Evolutionary conservation across 2,329 filamentous ascomycete species (phyloP).

Genomic region (Keithomyces neogunnii): DNA sequence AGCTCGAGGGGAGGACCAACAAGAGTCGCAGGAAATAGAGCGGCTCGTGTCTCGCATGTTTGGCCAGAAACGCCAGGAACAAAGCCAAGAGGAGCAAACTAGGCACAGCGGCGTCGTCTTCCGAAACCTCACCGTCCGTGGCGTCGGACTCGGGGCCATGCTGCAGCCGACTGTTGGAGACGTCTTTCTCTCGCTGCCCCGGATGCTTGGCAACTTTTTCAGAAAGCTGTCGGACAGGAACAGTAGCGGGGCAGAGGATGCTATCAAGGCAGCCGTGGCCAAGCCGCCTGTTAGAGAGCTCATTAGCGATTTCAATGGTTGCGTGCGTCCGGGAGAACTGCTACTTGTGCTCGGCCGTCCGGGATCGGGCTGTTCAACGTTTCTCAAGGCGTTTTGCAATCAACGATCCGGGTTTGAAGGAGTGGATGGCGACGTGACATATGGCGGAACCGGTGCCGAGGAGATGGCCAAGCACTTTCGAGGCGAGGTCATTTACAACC

Average conservation of each 20-base stretch:
- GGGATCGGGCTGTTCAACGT: constrained; percentile 61
- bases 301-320: constrained; percentile 56
- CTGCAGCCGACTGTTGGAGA: constrained; percentile 51
- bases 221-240: constrained; percentile 20
- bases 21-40: constrained; percentile 43
- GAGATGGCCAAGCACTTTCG: constrained; percentile 38
- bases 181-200: constrained; percentile 47
- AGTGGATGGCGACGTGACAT: constrained; percentile 50
- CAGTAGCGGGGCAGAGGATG: constrained; percentile 6
- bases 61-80: constrained; percentile 51
- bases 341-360: constrained; percentile 60
- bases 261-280: constrained; percentile 39
- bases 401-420: constrained; percentile 49
- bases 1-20: constrained; percentile 27
- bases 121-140: constrained; percentile 61
- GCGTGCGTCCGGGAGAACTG: constrained; percentile 67
- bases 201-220: constrained; percentile 36
- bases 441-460: constrained; percentile 40
- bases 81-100: constrained; percentile 63
- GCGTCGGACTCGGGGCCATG: constrained; percentile 56
- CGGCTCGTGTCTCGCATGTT: constrained; percentile 64
- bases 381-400: constrained; percentile 63
- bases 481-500: constrained; percentile 60
- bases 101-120: constrained; percentile 63
- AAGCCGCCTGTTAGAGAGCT: constrained; percentile 57